A percentile compares a stretch with the other conserved stretches of the same genome.
These are phyloP conservation scores for Cucurbita ficifolia DNA, from an alignment of 306 rosid genomes.

Conservation along the genomic window DNA sequence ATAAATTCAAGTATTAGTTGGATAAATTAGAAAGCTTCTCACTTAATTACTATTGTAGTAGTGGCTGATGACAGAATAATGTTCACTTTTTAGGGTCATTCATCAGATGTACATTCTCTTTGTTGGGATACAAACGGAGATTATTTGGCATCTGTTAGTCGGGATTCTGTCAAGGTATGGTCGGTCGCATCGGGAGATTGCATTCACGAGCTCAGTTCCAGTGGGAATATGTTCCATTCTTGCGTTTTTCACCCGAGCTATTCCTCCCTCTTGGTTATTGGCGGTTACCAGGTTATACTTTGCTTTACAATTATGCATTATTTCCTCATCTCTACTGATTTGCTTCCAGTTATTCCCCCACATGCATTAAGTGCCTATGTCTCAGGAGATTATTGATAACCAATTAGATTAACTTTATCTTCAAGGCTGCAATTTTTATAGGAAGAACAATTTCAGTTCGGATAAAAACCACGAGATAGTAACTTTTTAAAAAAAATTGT, in stretches of 20 bases:
- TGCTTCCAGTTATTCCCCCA: not conserved
- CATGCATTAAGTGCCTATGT: not conserved
- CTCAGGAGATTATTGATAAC: not conserved
- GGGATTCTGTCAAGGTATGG: constrained; percentile 76
- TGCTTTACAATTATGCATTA: not conserved
- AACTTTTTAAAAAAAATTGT: not conserved
- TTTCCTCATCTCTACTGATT: not conserved
- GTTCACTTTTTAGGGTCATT: constrained; percentile 43
- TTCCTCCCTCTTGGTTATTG: constrained; percentile 72
- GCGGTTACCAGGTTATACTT: constrained; percentile 72
- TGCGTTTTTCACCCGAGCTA: constrained; percentile 81
- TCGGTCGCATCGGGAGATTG: constrained; percentile 59
- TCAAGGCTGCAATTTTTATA: not conserved
- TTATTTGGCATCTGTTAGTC: constrained; percentile 71
- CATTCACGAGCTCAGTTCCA: constrained; percentile 63
- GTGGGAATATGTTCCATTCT: constrained; percentile 62
- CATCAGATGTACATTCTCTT: constrained; percentile 43
- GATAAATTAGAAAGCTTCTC: not conserved
- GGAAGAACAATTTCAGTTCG: not conserved
- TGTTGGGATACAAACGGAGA: constrained; percentile 85
- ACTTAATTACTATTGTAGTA: not conserved
- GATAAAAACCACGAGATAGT: not conserved
- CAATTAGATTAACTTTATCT: not conserved
- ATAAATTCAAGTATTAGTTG: not conserved
- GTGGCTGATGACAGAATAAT: constrained; percentile 13